These are phyloP conservation scores for Leucosporidium scottii DNA, from an alignment of 768 basidiomycete genomes.

Conservation along the genomic window DNA sequence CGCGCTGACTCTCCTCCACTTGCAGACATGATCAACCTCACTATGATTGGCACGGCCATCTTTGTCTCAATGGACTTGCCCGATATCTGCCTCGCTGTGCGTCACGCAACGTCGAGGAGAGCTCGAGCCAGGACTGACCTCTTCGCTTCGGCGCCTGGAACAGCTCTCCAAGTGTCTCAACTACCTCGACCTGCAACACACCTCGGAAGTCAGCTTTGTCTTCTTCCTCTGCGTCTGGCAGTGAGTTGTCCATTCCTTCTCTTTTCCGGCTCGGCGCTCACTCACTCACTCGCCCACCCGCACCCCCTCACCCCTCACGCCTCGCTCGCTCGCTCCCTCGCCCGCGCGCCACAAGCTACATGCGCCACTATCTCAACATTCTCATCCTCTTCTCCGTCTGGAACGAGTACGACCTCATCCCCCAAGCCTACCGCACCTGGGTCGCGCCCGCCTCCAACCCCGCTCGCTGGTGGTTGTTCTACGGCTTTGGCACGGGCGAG, in stretches of 20 bases:
- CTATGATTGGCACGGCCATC: slow-evolving; percentile 80
- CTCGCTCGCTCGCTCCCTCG: neutral
- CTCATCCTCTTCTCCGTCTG: slow-evolving; percentile 80
- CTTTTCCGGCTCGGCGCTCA: neutral
- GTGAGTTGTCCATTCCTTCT: slow-evolving; percentile 3
- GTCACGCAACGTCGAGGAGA: slow-evolving; percentile 36
- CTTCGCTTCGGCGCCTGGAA: neutral
- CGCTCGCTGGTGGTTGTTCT: slow-evolving; percentile 53
- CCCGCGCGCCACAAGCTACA: slow-evolving; percentile 65
- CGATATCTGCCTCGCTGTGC: slow-evolving; percentile 74
- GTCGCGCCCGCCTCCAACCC: slow-evolving; percentile 42
- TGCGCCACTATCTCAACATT: slow-evolving; percentile 86
- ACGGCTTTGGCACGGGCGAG: slow-evolving; percentile 49
- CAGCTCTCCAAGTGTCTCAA: slow-evolving; percentile 80
- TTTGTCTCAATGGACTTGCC: slow-evolving; percentile 97
- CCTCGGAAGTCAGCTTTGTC: slow-evolving; percentile 51
- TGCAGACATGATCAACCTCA: slow-evolving; percentile 60
- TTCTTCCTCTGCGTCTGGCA: slow-evolving; percentile 36
- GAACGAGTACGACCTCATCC: slow-evolving; percentile 65
- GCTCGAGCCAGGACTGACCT: neutral
- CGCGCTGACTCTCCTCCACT: neutral
- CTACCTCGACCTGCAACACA: slow-evolving; percentile 64
- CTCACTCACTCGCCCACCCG: neutral
- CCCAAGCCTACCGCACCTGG: slow-evolving; percentile 50
- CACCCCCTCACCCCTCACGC: neutral